Percentiles rank a stretch among this genome's conserved stretches.
Evolutionary conservation across 2,329 filamentous ascomycete genomes (phyloP).

Genomic region (Pezicula radicicola): DNA sequence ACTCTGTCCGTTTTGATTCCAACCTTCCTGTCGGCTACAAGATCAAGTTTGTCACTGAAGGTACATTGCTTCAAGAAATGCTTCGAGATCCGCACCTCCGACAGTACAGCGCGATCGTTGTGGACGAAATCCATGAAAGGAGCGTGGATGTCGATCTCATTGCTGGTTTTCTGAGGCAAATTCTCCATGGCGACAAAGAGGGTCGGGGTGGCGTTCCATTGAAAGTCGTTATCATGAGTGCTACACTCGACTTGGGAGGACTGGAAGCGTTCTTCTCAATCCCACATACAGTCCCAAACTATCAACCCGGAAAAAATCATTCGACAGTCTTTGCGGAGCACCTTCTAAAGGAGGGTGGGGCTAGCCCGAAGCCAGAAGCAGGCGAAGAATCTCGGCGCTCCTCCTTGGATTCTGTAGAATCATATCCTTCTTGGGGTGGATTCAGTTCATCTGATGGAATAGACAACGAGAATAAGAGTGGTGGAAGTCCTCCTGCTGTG

Average conservation of each 20-base stretch:
- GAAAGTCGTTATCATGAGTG: conserved; percentile 95
- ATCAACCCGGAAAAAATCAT: conserved; percentile 26
- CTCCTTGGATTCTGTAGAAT: conserved; percentile 10
- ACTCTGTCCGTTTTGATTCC: conserved; percentile 93
- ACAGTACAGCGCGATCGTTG: conserved; percentile 85
- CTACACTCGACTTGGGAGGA: conserved; percentile 83
- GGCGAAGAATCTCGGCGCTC: conserved; percentile 5
- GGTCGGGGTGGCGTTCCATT: conserved; percentile 70
- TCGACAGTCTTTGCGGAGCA: conserved; percentile 19
- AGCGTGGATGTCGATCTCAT: conserved; percentile 92
- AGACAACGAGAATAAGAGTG: not conserved
- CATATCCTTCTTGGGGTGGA: conserved; percentile 19
- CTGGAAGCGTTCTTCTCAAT: conserved; percentile 71
- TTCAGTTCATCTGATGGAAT: conserved; percentile 13
- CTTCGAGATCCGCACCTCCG: conserved; percentile 77
- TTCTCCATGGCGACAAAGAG: conserved; percentile 60
- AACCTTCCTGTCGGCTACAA: conserved; percentile 75
- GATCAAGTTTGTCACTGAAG: conserved; percentile 94
- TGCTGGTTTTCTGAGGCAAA: conserved; percentile 80
- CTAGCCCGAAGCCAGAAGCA: conserved; percentile 1
- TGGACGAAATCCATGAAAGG: conserved; percentile 96
- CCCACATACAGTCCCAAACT: conserved; percentile 17
- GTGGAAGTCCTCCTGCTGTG: not conserved
- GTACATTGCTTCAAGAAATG: conserved; percentile 93
- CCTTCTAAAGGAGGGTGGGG: conserved; percentile 13